phyloP scores from a whole-genome alignment of 129 eudicot species.

The Gnaphalium uliginosum region DNA sequence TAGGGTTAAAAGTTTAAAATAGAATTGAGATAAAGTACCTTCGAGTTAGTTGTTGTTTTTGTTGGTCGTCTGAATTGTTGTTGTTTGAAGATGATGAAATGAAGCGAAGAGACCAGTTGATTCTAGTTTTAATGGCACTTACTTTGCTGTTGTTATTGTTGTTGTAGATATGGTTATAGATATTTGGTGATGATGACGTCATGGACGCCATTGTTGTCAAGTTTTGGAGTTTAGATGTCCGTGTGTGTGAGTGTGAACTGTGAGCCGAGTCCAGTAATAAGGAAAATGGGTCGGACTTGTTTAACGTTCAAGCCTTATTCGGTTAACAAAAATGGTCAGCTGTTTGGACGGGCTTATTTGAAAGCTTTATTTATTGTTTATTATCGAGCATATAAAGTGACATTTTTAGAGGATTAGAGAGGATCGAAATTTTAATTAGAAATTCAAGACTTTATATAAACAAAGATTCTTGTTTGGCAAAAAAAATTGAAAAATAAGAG shows the following conservation, averaged over 20 bases:
- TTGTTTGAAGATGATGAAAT: slow-evolving; percentile 38
- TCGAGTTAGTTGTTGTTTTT: slow-evolving; percentile 34
- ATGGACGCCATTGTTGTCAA: slow-evolving; percentile 53
- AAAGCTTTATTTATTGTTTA: too few relatives aligned
- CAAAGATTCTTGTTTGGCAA: too few relatives aligned
- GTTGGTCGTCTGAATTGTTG: slow-evolving; percentile 23
- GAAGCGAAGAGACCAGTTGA: slow-evolving; percentile 11
- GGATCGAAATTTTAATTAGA: too few relatives aligned
- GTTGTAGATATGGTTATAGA: slow-evolving; percentile 22
- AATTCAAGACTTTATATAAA: too few relatives aligned
- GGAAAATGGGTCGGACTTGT: not conserved
- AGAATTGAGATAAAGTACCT: slow-evolving; percentile 38
- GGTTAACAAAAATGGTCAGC: too few relatives aligned
- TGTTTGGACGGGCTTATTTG: too few relatives aligned
- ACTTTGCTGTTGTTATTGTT: slow-evolving; percentile 19
- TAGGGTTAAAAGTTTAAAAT: not conserved
- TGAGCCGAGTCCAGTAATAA: not conserved
- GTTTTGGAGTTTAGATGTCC: not conserved
- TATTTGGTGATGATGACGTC: slow-evolving; percentile 32
- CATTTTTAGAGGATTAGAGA: too few relatives aligned
- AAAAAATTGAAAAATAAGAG: too few relatives aligned
- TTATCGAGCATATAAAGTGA: too few relatives aligned
- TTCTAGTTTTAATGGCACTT: not conserved
- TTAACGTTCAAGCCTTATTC: too few relatives aligned
- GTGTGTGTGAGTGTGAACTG: not conserved